Conservation (phyloP, 2,329 filamentous ascomycete species). For the Diaporthe eres region DNA sequence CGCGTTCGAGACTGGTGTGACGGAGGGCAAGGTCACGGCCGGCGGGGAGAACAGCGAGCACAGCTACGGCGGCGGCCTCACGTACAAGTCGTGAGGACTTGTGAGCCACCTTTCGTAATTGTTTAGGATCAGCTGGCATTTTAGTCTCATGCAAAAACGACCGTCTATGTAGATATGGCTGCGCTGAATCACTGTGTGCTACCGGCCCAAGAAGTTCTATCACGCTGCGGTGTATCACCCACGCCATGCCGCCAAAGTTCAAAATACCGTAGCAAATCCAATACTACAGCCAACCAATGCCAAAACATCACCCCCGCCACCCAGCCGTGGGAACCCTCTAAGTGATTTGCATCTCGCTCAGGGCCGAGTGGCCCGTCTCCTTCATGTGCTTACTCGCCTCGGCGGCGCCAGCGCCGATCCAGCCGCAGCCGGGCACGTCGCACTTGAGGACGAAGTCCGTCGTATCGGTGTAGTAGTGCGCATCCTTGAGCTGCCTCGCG, state of each 20-base stretch:
- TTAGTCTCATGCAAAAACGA: neutral
- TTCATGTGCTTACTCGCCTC: constrained; percentile 74
- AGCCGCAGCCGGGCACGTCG: constrained; percentile 74
- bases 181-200: neutral
- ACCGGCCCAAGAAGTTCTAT: neutral
- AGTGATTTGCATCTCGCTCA: constrained; percentile 52
- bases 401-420: constrained; percentile 76
- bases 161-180: neutral
- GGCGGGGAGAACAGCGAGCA: constrained; percentile 63
- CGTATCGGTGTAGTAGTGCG: constrained; percentile 92
- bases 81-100: constrained; percentile 54
- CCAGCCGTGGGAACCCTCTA: neutral
- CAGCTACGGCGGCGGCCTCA: constrained; percentile 66
- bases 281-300: neutral
- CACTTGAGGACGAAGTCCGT: constrained; percentile 84
- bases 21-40: constrained; percentile 58
- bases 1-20: constrained; percentile 70
- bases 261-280: neutral
- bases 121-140: neutral
- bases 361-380: constrained; percentile 70
- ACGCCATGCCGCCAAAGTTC: neutral
- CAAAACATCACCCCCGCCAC: neutral
- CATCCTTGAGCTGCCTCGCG: constrained; percentile 74
- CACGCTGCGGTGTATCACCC: neutral
- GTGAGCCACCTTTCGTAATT: neutral